phyloP scores from a whole-genome alignment of 768 basidiomycete genomes.

The Kwoniella bestiolae region DNA sequence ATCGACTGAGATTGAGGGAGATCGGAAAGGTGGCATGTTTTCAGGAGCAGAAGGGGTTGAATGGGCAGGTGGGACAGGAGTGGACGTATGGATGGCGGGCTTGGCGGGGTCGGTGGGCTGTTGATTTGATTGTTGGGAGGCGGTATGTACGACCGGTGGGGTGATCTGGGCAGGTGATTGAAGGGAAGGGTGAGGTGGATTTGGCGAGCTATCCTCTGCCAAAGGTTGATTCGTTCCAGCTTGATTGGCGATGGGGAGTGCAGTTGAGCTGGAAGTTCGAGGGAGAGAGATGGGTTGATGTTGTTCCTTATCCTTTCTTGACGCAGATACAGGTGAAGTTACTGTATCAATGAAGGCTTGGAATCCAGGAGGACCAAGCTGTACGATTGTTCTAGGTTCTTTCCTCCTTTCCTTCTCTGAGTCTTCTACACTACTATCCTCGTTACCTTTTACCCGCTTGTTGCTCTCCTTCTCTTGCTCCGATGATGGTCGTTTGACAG shows the following conservation, averaged over 20 bases:
- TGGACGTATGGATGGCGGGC: neutral
- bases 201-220: neutral
- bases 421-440: neutral
- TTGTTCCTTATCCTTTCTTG: neutral
- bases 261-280: too few species aligned
- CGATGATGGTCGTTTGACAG: neutral
- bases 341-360: neutral
- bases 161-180: neutral
- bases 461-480: neutral
- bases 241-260: neutral
- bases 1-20: neutral
- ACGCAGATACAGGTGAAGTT: neutral
- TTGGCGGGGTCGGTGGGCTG: too few species aligned
- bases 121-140: too few species aligned
- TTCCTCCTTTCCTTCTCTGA: neutral
- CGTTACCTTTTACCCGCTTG: neutral
- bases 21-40: neutral
- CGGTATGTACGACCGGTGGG: neutral
- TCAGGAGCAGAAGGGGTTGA: neutral
- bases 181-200: neutral
- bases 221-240: neutral
- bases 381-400: neutral
- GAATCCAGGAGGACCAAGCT: constrained; percentile 16
- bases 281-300: neutral
- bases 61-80: neutral